Evolutionary conservation across 148 eudicot genomes (phyloP), one percentile per base, ranked within the genome.

Genomic region (Polygonum aviculare): DNA sequence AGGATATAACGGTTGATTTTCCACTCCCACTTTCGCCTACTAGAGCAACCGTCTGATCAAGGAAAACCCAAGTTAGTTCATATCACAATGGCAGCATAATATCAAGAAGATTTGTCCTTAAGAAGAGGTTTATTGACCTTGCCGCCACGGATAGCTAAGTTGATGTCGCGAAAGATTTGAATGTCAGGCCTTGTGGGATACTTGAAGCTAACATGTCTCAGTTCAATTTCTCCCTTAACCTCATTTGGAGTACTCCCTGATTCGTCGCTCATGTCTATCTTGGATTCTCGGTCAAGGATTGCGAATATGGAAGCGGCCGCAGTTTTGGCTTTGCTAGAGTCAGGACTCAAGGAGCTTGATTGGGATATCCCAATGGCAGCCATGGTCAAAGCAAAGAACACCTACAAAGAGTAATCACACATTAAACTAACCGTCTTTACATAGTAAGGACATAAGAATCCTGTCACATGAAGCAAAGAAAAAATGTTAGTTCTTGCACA

Each of bases 11-110:
- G 18, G 93, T 89, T 73, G 96, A 91, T 83, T 91, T 91, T 67
- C 93, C 93, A 16, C 96, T 83, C 69, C 96, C 96, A 78, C 96
- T 91, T 76, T 91, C 96, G 65, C 96, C 96, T 57, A 91, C 96
- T 14, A 91, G 81, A 74, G 93, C 96, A 50, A 91, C 87, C 2
- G 88, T 82, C 93, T 90, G 83, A 16, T 75, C 63, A n/a, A 65
- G n/a, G 8, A 31, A 41, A 48, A 55, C 10, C 10, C 62, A 55
- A 18, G 62, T 55, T 55, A 55, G 62, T 55, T 19, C 31, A 55
- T 3, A 51, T 51, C 21, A 51, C 6, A 51, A 45, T 2, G n/a
- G n/a, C 4, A 50, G 47, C 47, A 44, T 6, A 44, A 5, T 6
- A 44, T 44, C 47, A 44, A 50, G n/a, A 50, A 50, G 54, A 12